These are phyloP conservation scores for Clarireedia sp. DNA, from an alignment of 2,329 filamentous ascomycete species.

Conservation along the genomic window DNA sequence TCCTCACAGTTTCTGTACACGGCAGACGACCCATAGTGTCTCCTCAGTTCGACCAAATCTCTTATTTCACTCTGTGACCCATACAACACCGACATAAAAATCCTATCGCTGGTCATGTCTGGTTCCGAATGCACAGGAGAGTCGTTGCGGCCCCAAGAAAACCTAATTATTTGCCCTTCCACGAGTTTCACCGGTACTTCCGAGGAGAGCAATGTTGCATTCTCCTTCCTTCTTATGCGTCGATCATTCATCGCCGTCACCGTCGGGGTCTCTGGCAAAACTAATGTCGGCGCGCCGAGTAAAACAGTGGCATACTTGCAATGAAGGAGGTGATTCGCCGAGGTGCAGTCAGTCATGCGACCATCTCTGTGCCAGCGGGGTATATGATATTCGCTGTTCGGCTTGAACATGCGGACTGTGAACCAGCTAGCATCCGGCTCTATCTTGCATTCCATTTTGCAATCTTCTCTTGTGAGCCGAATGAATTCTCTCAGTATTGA, in stretches of 20 bases:
- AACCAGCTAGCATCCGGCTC: neutral
- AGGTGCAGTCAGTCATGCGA: neutral
- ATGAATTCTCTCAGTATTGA: neutral
- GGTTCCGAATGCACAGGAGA: constrained; percentile 10
- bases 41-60: neutral
- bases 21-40: neutral
- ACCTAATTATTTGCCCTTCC: constrained; percentile 1
- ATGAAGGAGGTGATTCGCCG: neutral
- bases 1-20: neutral
- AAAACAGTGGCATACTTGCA: constrained; percentile 1
- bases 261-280: constrained; percentile 1
- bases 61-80: neutral
- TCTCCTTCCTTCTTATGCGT: neutral
- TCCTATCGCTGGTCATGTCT: neutral
- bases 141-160: constrained; percentile 7
- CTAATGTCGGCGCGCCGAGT: neutral
- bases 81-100: constrained; percentile 5
- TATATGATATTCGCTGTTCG: neutral
- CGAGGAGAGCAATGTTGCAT: neutral
- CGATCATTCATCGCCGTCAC: neutral
- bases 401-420: neutral
- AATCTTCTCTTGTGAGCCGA: neutral
- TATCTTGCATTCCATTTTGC: neutral
- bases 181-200: neutral
- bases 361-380: constrained; percentile 8